These are phyloP conservation scores for Chaetoceros muelleri DNA, from an alignment of 108 stramenopile genomes.

Conservation along the genomic window DNA sequence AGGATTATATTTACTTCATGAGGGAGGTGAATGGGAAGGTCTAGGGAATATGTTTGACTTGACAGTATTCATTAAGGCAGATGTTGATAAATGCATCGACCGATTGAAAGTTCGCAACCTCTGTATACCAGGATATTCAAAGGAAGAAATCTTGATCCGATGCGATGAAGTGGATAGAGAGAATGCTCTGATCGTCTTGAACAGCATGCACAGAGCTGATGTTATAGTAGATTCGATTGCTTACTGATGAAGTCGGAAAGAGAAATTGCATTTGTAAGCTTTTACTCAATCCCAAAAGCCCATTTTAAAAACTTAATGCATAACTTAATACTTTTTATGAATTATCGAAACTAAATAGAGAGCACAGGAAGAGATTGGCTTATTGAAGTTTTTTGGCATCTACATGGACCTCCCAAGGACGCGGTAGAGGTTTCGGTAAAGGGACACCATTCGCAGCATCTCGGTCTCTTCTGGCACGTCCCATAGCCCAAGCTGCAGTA, in stretches of 20 bases:
- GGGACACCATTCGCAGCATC: conserved; percentile 48
- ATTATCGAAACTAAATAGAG: not conserved
- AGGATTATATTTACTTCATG: conserved; percentile 40
- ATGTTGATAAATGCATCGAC: conserved; percentile 33
- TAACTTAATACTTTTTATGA: no score
- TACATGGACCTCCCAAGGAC: conserved; percentile 73
- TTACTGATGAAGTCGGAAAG: no score
- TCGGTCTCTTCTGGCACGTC: conserved; percentile 71
- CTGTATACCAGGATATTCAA: conserved; percentile 45
- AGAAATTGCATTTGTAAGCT: no score
- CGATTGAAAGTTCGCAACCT: conserved; percentile 37
- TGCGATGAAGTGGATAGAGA: conserved; percentile 33
- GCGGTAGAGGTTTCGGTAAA: conserved; percentile 64
- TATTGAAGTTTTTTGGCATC: conserved; percentile 2
- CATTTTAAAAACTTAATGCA: no score
- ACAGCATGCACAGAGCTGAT: not conserved
- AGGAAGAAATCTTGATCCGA: conserved; percentile 34
- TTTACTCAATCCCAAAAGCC: no score
- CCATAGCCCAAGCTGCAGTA: conserved; percentile 87
- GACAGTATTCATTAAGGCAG: conserved; percentile 29
- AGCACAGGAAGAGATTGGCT: not conserved
- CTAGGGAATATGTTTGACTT: conserved; percentile 23
- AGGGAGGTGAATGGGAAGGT: conserved; percentile 28
- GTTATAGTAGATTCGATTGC: not conserved
- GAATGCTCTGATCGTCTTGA: conserved; percentile 22